Evolutionary conservation across 2,329 filamentous ascomycete genomes (phyloP).

Genomic region (Colletotrichum brevisporum): DNA sequence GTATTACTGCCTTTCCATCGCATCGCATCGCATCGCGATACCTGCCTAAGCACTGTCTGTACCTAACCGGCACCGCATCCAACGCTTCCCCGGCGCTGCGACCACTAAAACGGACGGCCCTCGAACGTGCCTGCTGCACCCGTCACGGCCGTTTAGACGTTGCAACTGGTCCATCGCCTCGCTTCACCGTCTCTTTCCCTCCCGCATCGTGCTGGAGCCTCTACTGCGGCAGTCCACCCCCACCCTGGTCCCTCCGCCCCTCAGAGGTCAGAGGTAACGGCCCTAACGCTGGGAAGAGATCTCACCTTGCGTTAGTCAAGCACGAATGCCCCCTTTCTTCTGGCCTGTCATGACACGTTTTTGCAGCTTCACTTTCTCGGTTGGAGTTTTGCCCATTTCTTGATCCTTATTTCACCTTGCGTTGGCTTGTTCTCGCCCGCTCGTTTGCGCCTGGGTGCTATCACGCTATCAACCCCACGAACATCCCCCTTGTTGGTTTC

Average conservation of each 20-base stretch:
- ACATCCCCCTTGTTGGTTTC: not conserved
- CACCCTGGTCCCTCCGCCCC: not conserved
- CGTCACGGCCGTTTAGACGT: not conserved
- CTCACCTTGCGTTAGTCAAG: no score
- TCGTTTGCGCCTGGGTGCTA: not conserved
- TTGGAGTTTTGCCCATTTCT: not conserved
- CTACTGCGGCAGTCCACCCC: not conserved
- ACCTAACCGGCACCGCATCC: no score
- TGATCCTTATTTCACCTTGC: not conserved
- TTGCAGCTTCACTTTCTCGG: slow-evolving; percentile 13
- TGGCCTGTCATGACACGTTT: slow-evolving; percentile 10
- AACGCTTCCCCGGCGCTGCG: not conserved
- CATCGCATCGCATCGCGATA: not conserved
- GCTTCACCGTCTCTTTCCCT: not conserved
- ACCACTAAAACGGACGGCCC: slow-evolving; percentile 24
- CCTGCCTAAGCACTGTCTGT: no score
- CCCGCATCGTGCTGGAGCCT: not conserved
- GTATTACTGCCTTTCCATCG: not conserved
- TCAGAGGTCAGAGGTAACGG: not conserved
- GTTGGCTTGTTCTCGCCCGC: not conserved
- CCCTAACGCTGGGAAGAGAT: not conserved
- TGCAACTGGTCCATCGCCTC: not conserved
- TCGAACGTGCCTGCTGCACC: slow-evolving; percentile 4
- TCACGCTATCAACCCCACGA: no score
- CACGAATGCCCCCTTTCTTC: not conserved